Conservation (phyloP, 2,329 filamentous ascomycete species). For the Verticillium tricorpus region DNA sequence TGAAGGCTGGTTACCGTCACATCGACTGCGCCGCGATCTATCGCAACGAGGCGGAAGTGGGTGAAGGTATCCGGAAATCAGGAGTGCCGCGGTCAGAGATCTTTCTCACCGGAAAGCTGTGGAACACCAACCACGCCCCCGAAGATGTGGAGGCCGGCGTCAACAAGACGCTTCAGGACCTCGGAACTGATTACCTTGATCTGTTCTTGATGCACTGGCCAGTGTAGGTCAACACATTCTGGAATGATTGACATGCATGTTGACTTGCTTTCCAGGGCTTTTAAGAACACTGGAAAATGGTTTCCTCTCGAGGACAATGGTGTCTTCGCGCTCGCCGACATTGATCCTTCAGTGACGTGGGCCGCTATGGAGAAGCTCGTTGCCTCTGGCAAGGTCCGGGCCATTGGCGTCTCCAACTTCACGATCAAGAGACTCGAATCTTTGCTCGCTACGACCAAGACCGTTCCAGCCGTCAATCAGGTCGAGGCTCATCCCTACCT, state of each 20-base stretch:
- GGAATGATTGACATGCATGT: no score
- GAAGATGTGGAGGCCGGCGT: slow-evolving; percentile 44
- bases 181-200: slow-evolving; percentile 49
- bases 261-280: slow-evolving; percentile 30
- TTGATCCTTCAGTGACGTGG: slow-evolving; percentile 34
- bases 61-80: slow-evolving; percentile 33
- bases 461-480: slow-evolving; percentile 61
- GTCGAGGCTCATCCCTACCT: slow-evolving; percentile 67
- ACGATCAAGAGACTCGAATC: slow-evolving; percentile 34
- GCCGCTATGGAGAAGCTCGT: slow-evolving; percentile 34
- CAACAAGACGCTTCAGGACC: slow-evolving; percentile 41
- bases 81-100: slow-evolving; percentile 34
- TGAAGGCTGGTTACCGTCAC: slow-evolving; percentile 38
- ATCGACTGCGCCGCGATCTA: slow-evolving; percentile 45
- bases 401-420: slow-evolving; percentile 50
- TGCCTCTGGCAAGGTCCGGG: slow-evolving; percentile 30
- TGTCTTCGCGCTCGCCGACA: slow-evolving; percentile 58
- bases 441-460: slow-evolving; percentile 44
- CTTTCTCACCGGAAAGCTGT: slow-evolving; percentile 56
- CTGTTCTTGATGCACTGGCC: slow-evolving; percentile 49
- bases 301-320: slow-evolving; percentile 49
- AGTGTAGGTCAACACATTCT: slow-evolving; percentile 15
- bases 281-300: slow-evolving; percentile 46
- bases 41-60: slow-evolving; percentile 38
- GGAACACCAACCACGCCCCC: slow-evolving; percentile 50